Conservation (phyloP, 1,284 basidiomycete species). For the Microbotryum silenes-acaulis region DNA sequence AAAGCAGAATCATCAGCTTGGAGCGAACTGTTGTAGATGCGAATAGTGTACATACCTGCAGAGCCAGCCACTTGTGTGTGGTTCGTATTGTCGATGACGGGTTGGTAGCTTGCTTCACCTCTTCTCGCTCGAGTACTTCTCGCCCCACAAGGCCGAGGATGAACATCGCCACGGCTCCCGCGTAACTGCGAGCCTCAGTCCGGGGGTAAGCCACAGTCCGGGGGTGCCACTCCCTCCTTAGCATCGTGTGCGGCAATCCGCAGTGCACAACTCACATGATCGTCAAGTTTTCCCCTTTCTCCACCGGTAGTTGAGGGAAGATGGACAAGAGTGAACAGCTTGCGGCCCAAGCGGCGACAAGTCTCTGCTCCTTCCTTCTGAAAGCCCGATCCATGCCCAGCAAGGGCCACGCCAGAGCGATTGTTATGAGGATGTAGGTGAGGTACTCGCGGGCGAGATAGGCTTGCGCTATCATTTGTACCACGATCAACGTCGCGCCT, state of each 20-base stretch:
- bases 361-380: constrained; percentile 36
- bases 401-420: constrained; percentile 63
- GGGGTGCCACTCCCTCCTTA: not conserved
- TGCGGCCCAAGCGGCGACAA: constrained; percentile 48
- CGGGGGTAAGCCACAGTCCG: too few relatives aligned
- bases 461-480: constrained; percentile 64
- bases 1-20: not conserved
- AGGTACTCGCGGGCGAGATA: constrained; percentile 54
- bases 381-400: constrained; percentile 46
- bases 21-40: not conserved
- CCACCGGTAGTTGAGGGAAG: constrained; percentile 65
- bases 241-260: not conserved
- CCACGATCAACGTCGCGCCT: constrained; percentile 6
- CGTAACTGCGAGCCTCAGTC: too few relatives aligned
- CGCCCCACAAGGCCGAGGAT: too few relatives aligned
- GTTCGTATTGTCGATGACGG: too few relatives aligned
- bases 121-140: too few relatives aligned
- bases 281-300: constrained; percentile 60
- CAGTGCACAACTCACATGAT: constrained; percentile 50
- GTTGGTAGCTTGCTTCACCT: too few relatives aligned
- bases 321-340: constrained; percentile 54
- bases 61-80: too few relatives aligned
- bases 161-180: too few relatives aligned
- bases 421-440: constrained; percentile 58
- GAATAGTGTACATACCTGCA: too few relatives aligned